phyloP scores from a whole-genome alignment of 495 filamentous ascomycete genomes.

The Pyrenula massariospora region DNA sequence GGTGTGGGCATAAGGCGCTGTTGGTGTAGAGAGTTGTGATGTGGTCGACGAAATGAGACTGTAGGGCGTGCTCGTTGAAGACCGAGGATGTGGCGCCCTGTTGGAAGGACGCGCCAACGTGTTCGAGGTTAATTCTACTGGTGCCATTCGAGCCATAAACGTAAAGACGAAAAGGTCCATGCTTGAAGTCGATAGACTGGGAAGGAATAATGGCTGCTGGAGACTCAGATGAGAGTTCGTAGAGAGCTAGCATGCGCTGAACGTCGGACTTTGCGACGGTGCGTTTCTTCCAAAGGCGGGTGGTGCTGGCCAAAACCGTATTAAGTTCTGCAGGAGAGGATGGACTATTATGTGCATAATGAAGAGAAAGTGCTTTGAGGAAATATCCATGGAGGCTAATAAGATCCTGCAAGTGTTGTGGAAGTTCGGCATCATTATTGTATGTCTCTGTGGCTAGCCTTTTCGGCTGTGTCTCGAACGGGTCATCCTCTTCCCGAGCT shows the following conservation, averaged over 20 bases:
- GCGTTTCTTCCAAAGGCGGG: slow-evolving; percentile 34
- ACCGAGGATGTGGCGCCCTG: background rate
- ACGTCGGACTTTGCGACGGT: slow-evolving; percentile 32
- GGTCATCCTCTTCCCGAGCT: background rate
- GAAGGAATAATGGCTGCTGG: slow-evolving; percentile 8
- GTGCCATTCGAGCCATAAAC: background rate
- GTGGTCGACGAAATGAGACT: slow-evolving; percentile 7
- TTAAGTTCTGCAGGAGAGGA: slow-evolving; percentile 25
- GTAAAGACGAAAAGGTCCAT: slow-evolving; percentile 28
- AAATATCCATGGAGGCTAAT: slow-evolving; percentile 26
- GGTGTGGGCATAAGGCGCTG: slow-evolving; percentile 23
- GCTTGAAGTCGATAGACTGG: slow-evolving; percentile 23
- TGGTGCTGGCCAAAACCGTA: slow-evolving; percentile 27
- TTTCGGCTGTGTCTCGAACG: background rate
- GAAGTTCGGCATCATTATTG: background rate
- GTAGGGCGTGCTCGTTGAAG: slow-evolving; percentile 20
- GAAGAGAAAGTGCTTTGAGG: slow-evolving; percentile 26
- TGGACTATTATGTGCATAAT: slow-evolving; percentile 28
- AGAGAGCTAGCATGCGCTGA: slow-evolving; percentile 30
- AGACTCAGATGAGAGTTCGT: slow-evolving; percentile 11
- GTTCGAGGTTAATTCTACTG: background rate
- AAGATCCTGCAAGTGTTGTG: slow-evolving; percentile 12
- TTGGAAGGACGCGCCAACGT: background rate
- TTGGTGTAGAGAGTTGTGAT: slow-evolving; percentile 16
- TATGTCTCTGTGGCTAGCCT: background rate